Evolutionary conservation across 768 basidiomycete genomes (phyloP).

Genomic region (Collybia nuda): DNA sequence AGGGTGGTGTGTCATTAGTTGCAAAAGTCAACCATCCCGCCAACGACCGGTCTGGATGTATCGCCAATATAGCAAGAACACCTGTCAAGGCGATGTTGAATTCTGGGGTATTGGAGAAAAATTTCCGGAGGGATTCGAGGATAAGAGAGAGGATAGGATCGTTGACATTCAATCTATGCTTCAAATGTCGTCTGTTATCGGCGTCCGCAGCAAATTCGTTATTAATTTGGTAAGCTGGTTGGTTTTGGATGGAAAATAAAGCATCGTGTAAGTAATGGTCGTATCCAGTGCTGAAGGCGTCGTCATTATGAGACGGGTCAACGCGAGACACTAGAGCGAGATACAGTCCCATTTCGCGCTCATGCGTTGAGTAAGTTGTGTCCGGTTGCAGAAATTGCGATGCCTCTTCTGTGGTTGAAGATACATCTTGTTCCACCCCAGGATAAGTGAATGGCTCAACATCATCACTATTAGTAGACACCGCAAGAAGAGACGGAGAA

Average conservation of each 20-base stretch:
- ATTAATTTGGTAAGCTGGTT: slow-evolving; percentile 53
- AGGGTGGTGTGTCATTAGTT: slow-evolving; percentile 34
- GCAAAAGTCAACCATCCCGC: slow-evolving; percentile 87
- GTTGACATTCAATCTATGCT: slow-evolving; percentile 77
- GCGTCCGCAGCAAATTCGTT: slow-evolving; percentile 36
- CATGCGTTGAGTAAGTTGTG: slow-evolving; percentile 77
- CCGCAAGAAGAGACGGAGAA: slow-evolving; percentile 3
- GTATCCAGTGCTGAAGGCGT: slow-evolving; percentile 82
- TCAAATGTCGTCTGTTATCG: slow-evolving; percentile 43
- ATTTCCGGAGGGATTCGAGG: slow-evolving; percentile 68
- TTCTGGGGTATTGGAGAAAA: slow-evolving; percentile 85
- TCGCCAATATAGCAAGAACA: slow-evolving; percentile 72
- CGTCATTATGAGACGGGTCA: slow-evolving; percentile 65
- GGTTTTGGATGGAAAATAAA: slow-evolving; percentile 61
- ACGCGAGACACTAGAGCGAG: slow-evolving; percentile 75
- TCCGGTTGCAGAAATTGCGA: slow-evolving; percentile 60
- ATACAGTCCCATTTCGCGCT: slow-evolving; percentile 83
- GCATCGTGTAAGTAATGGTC: slow-evolving; percentile 84
- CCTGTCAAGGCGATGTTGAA: slow-evolving; percentile 89
- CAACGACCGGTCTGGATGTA: slow-evolving; percentile 84
- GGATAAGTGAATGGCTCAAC: slow-evolving; percentile 49
- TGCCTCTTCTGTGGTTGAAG: slow-evolving; percentile 2
- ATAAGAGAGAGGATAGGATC: slow-evolving; percentile 74
- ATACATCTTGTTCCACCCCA: slow-evolving; percentile 28
- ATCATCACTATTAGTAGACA: slow-evolving; percentile 41